Evolutionary conservation across 805 yeast species (phyloP).

Genomic region (Cyberlindnera americana): DNA sequence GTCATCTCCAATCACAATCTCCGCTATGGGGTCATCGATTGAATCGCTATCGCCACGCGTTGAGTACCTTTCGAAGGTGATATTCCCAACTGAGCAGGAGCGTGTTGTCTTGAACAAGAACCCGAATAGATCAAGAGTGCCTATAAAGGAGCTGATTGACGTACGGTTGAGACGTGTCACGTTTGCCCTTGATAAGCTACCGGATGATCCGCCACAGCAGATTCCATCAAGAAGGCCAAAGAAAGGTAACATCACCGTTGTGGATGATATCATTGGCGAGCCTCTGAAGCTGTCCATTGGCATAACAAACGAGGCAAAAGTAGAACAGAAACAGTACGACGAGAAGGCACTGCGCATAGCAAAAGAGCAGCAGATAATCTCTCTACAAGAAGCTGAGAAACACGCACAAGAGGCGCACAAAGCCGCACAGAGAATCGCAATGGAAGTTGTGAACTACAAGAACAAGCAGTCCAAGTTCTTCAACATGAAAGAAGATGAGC

Average conservation of each 20-base stretch:
- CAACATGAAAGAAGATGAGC: constrained; percentile 27
- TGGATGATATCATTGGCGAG: constrained; percentile 58
- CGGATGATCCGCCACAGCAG: constrained; percentile 88
- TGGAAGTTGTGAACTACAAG: constrained; percentile 53
- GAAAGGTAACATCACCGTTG: constrained; percentile 69
- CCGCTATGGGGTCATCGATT: constrained; percentile 14
- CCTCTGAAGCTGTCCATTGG: constrained; percentile 68
- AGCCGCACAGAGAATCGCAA: constrained; percentile 66
- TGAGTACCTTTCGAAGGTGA: constrained; percentile 5
- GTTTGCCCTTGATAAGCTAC: constrained; percentile 72
- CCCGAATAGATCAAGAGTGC: constrained; percentile 35
- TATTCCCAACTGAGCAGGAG: constrained; percentile 15
- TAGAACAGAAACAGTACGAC: constrained; percentile 21
- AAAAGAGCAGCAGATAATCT: constrained; percentile 51
- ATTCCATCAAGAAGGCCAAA: constrained; percentile 84
- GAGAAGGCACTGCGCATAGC: constrained; percentile 51
- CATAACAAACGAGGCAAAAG: constrained; percentile 46
- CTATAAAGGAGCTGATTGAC: constrained; percentile 28
- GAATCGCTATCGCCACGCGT: constrained; percentile 16
- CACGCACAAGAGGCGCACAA: constrained; percentile 76
- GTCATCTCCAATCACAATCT: constrained; percentile 9
- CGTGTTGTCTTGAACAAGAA: constrained; percentile 45
- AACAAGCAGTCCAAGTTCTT: constrained; percentile 14
- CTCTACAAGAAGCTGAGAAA: constrained; percentile 57
- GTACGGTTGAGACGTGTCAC: constrained; percentile 57